These are phyloP conservation scores for Sporisorium reilianum DNA, from an alignment of 1,284 basidiomycete genomes.

Conservation along the genomic window DNA sequence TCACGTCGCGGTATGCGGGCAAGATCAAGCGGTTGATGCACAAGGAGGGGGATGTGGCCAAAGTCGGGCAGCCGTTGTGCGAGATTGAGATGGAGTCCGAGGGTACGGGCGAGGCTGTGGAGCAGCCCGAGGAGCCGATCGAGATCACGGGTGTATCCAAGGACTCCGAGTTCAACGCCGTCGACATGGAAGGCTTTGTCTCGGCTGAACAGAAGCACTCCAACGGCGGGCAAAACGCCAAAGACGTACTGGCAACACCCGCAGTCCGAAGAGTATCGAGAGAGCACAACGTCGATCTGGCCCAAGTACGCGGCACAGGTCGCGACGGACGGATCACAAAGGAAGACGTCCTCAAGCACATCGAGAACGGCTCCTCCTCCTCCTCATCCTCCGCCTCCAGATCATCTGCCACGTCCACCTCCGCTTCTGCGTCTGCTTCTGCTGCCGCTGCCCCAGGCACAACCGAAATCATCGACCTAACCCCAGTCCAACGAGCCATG, in stretches of 20 bases:
- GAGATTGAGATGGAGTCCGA: slow-evolving; percentile 83
- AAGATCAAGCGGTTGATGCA: slow-evolving; percentile 80
- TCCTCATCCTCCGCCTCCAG: slow-evolving; percentile 2
- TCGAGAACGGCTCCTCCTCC: slow-evolving; percentile 16
- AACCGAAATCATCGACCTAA: slow-evolving; percentile 50
- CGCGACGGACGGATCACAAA: slow-evolving; percentile 82
- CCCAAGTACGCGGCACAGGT: slow-evolving; percentile 77
- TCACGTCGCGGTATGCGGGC: slow-evolving; percentile 89
- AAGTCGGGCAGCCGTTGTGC: slow-evolving; percentile 86
- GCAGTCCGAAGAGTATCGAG: slow-evolving; percentile 83
- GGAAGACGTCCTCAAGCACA: slow-evolving; percentile 73
- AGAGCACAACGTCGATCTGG: slow-evolving; percentile 75
- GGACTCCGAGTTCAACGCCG: slow-evolving; percentile 19
- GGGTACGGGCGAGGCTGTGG: slow-evolving; percentile 28
- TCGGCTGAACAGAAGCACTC: slow-evolving; percentile 37
- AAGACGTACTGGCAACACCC: slow-evolving; percentile 75
- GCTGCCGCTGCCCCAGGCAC: slow-evolving; percentile 4
- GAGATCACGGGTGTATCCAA: slow-evolving; percentile 17
- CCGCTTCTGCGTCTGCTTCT: background rate
- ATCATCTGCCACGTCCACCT: background rate
- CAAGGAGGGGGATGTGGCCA: slow-evolving; percentile 84
- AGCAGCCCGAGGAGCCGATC: slow-evolving; percentile 9
- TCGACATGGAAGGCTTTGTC: slow-evolving; percentile 41
- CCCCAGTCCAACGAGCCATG: slow-evolving; percentile 67
- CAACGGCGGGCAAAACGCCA: slow-evolving; percentile 10